A percentile compares a stretch with the other conserved stretches of the same genome.
Conservation (phyloP, 169 alveolate species). For the Condylostoma magnum region DNA sequence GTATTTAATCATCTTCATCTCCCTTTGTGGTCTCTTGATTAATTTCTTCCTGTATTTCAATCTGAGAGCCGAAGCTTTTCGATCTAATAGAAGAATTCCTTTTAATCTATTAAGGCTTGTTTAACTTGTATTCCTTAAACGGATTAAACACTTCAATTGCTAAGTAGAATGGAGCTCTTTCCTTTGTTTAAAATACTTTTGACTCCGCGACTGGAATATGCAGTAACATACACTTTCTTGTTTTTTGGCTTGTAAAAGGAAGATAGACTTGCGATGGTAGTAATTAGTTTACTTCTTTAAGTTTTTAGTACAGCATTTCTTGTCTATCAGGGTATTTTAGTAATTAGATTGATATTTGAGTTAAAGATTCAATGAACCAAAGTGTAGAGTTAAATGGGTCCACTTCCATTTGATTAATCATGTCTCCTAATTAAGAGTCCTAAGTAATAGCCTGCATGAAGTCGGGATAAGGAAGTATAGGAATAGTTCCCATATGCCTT, state of each 20-base stretch:
- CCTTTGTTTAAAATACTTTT: slow-evolving; percentile 76
- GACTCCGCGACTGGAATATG: slow-evolving; percentile 69
- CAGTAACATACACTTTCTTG: slow-evolving; percentile 64
- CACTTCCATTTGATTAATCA: too few relatives aligned
- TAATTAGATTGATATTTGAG: slow-evolving; percentile 7
- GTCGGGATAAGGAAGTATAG: too few relatives aligned
- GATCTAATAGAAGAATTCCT: background rate
- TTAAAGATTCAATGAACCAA: slow-evolving; percentile 12
- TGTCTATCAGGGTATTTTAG: background rate
- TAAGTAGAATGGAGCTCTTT: slow-evolving; percentile 82
- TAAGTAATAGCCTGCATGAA: too few relatives aligned
- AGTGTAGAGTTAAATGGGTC: slow-evolving; percentile 21
- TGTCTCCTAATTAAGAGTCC: too few relatives aligned
- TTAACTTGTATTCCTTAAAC: background rate
- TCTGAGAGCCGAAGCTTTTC: background rate
- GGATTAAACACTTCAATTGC: slow-evolving; percentile 78
- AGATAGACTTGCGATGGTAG: slow-evolving; percentile 25
- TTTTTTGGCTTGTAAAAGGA: slow-evolving; percentile 4
- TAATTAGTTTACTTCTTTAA: background rate
- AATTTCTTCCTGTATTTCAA: background rate
- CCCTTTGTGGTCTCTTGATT: background rate
- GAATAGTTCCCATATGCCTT: too few relatives aligned
- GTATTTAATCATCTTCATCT: background rate
- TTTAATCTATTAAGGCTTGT: too few relatives aligned
- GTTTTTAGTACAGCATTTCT: background rate